phyloP scores from a whole-genome alignment of 2,329 filamentous ascomycete genomes.

The Aspergillus eucalypticola region DNA sequence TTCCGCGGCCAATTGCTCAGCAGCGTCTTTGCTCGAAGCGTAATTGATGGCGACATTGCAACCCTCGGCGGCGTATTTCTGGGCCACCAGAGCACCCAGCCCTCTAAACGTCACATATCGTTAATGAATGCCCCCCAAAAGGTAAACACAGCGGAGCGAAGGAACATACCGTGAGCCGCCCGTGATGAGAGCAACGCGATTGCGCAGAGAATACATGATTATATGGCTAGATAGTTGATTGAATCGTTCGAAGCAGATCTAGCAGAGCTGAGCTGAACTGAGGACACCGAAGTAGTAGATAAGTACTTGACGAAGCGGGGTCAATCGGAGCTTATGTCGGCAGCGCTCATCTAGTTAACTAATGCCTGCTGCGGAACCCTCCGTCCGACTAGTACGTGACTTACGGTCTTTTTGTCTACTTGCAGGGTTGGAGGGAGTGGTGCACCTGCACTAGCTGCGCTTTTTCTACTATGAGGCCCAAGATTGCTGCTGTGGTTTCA shows the following conservation, averaged over 20 bases:
- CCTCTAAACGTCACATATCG: constrained; percentile 51
- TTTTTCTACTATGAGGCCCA: no score
- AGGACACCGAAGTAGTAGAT: not conserved
- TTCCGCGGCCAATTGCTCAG: constrained; percentile 58
- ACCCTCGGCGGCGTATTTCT: constrained; percentile 67
- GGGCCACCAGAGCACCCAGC: constrained; percentile 67
- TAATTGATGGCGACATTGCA: constrained; percentile 75
- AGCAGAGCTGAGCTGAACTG: not conserved
- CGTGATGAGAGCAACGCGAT: constrained; percentile 64
- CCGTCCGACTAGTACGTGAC: not conserved
- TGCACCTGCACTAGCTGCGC: no score
- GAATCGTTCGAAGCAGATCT: no score
- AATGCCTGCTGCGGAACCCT: not conserved
- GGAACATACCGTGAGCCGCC: constrained; percentile 60
- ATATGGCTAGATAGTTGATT: not conserved
- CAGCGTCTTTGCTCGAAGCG: constrained; percentile 60
- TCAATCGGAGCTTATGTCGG: not conserved
- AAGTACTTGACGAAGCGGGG: not conserved
- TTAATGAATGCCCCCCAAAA: no score
- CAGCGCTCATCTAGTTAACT: not conserved
- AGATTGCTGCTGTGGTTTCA: no score
- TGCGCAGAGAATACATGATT: constrained; percentile 65
- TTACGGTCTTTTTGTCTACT: no score
- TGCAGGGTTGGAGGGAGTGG: not conserved
- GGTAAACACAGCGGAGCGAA: no score